Percentiles rank a stretch among this genome's conserved stretches.
Evolutionary conservation across 2,329 filamentous ascomycete genomes (phyloP).

Genomic region (Aspergillus costaricaensis): DNA sequence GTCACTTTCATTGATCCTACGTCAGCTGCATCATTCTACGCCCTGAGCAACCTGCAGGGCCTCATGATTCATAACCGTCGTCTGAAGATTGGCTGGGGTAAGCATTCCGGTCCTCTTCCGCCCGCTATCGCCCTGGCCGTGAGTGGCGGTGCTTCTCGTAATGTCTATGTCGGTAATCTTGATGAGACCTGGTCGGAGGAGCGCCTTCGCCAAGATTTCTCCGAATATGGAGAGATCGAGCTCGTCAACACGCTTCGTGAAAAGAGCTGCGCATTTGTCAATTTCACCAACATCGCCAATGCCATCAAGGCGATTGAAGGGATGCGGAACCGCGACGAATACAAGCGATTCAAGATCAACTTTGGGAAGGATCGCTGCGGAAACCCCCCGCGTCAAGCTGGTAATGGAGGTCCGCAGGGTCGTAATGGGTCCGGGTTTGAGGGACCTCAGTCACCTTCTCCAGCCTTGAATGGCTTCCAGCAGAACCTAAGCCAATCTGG

Average conservation of each 20-base stretch:
- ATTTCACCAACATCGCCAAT: conserved; percentile 99
- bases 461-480: conserved; percentile 60
- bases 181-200: conserved; percentile 98
- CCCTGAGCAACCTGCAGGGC: conserved; percentile 93
- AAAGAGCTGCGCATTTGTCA: conserved; percentile 99
- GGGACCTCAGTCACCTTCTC: conserved; percentile 55
- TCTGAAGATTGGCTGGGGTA: conserved; percentile 98
- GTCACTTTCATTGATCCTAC: conserved; percentile 99
- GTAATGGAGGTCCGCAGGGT: conserved; percentile 65
- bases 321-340: conserved; percentile 90
- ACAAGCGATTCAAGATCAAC: conserved; percentile 99
- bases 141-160: conserved; percentile 93
- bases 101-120: conserved; percentile 94
- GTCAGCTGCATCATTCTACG: conserved; percentile 95
- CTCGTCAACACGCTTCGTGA: conserved; percentile 93
- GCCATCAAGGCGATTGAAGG: conserved; percentile 99
- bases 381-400: conserved; percentile 87
- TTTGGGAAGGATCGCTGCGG: conserved; percentile 98
- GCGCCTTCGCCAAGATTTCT: conserved; percentile 91
- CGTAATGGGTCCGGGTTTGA: conserved; percentile 60
- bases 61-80: conserved; percentile 99
- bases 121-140: conserved; percentile 95
- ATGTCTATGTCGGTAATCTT: conserved; percentile 96
- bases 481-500: conserved; percentile 55
- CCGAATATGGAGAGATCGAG: conserved; percentile 96